Base-by-base conservation (phyloP, 371 early-diverging fungal species). In the Lichtheimia hyalospora region DNA sequence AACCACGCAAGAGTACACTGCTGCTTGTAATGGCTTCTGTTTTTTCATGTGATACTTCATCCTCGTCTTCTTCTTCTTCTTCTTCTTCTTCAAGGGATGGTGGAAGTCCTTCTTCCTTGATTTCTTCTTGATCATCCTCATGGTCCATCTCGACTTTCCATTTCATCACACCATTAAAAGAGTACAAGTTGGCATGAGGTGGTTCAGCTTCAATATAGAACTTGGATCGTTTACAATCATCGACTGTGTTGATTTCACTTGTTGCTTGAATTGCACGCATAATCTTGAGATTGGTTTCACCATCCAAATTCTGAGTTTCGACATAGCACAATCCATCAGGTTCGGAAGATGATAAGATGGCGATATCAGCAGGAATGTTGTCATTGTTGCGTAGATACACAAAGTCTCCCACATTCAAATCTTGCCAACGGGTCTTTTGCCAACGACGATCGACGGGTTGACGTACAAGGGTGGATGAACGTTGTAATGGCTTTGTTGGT, bases 391-490 rank as follows among this genome's bases (percentile, higher is more conserved):
- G 68, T 41, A 99, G 74, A 59, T 84, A 77, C 5, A 99, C 79
- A 60, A 97, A 74, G 60, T 99, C 98, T 39, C 99, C 99, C 1
- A 94, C 96, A 54, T 86, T 84, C 49, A 99, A 69, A 58, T 91
- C 84, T 57, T 89, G 85, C 97, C 97, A 96, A 23, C 64, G 70
- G 1, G 79, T 78, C 54, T 74, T 66, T 49, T 67, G 43, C 89
- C 89, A 88, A 5, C 75, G 63, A 42, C 70, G 68, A 49, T 78
- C 75, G 6, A 74, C 27, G 3, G 70, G 69, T 34, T 70, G 62
- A 15, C 69, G 64, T 12, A 40, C 53, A 14, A 46, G 14, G 3
- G 60, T 57, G 6, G 34, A 34, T 34, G 34, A 34, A 2, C 34
- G 34, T 34, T 34, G 34, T 34, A 34, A 6, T 34, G 34, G 34